phyloP scores from a whole-genome alignment of 371 early-diverging fungal genomes.

The Phascolomyces articulosus region DNA sequence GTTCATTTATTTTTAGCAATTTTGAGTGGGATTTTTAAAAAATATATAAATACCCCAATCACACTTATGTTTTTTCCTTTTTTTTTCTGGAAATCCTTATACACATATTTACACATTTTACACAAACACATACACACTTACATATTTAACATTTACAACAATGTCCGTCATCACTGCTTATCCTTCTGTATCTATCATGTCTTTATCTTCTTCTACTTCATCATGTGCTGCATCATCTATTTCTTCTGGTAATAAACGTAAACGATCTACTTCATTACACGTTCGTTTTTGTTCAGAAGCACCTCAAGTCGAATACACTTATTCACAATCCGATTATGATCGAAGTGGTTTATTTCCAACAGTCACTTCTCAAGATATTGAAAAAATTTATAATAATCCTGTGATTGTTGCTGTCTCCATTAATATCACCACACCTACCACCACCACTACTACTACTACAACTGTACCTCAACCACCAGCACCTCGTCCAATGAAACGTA shows the following conservation, averaged over 20 bases:
- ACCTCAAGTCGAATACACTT: conserved; percentile 35
- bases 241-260: conserved; percentile 10
- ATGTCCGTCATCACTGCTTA: conserved; percentile 9
- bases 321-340: conserved; percentile 50
- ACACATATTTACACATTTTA: neutral
- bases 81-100: conserved; percentile 3
- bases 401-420: conserved; percentile 4
- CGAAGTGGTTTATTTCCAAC: conserved; percentile 38
- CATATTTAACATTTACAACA: neutral
- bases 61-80: neutral
- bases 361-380: neutral
- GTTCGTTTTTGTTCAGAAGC: conserved; percentile 43
- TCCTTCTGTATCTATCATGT: neutral
- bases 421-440: neutral
- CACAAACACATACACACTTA: neutral
- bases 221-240: neutral
- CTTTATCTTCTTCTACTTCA: too few relatives aligned
- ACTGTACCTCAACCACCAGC: neutral
- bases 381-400: conserved; percentile 1
- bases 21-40: neutral
- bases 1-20: conserved; percentile 4
- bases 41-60: conserved; percentile 3
- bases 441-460: conserved; percentile 4
- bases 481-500: conserved; percentile 10
- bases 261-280: conserved; percentile 21